phyloP scores from a whole-genome alignment of 805 yeast genomes.

The Candida nemodendra region DNA sequence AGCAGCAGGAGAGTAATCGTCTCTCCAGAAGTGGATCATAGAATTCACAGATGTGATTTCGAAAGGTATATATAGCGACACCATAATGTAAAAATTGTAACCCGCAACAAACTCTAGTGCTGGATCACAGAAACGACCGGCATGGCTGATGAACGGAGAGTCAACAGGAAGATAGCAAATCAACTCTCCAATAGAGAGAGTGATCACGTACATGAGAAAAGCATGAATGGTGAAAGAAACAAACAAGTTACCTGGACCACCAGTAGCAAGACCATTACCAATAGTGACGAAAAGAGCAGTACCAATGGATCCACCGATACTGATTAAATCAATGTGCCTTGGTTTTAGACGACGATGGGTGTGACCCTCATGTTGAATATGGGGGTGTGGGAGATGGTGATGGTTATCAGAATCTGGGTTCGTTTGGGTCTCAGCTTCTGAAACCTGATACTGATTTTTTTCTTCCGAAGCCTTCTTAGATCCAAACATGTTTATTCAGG shows the following conservation, averaged over 20 bases:
- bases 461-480: no score
- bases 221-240: constrained; percentile 69
- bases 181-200: constrained; percentile 75
- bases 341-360: constrained; percentile 17
- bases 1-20: constrained; percentile 70
- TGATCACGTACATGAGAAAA: constrained; percentile 58
- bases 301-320: constrained; percentile 82
- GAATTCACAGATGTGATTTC: constrained; percentile 81
- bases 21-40: constrained; percentile 78
- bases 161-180: constrained; percentile 72
- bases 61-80: constrained; percentile 76
- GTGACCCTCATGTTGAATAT: constrained; percentile 10
- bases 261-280: constrained; percentile 59
- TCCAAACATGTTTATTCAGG: no score
- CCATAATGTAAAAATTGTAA: constrained; percentile 76
- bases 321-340: constrained; percentile 74
- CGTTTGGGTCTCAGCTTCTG: no score
- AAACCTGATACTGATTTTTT: no score
- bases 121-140: constrained; percentile 73
- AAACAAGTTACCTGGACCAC: constrained; percentile 71
- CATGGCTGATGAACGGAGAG: constrained; percentile 73
- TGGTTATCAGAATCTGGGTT: no score
- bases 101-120: constrained; percentile 75
- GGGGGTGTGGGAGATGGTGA: no score
- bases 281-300: constrained; percentile 76